A percentile compares a stretch with the other conserved stretches of the same genome.
Evolutionary conservation across 352 stramenopile species (phyloP).

Genomic region (Pythium phragmiticola): DNA sequence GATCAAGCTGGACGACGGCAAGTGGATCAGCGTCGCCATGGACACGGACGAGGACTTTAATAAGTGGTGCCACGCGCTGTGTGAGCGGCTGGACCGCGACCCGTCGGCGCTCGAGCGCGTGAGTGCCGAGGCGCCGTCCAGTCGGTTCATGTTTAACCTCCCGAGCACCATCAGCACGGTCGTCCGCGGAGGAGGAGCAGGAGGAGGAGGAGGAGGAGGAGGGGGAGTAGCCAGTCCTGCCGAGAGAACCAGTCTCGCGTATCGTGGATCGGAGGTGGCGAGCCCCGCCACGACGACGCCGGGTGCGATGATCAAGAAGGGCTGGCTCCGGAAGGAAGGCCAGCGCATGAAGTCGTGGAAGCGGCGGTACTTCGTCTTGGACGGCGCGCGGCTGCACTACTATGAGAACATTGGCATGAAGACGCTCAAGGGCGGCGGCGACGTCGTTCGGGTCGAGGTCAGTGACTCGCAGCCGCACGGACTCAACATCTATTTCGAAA

Average conservation of each 20-base stretch:
- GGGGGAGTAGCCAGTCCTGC: too few species aligned
- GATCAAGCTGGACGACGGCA: slow-evolving; percentile 62
- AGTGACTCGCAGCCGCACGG: slow-evolving; percentile 60
- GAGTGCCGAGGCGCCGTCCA: background rate
- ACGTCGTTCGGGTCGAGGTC: slow-evolving; percentile 45
- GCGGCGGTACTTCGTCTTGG: slow-evolving; percentile 69
- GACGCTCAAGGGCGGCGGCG: slow-evolving; percentile 44
- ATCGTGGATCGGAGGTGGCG: background rate
- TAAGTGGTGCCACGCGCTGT: slow-evolving; percentile 65
- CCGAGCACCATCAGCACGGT: slow-evolving; percentile 13
- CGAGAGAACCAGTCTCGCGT: background rate
- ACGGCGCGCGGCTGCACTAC: slow-evolving; percentile 33
- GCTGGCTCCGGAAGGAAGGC: slow-evolving; percentile 82
- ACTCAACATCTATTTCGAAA: slow-evolving; percentile 61
- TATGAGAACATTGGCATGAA: slow-evolving; percentile 33
- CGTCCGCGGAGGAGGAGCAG: slow-evolving; percentile 1
- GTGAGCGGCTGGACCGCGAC: slow-evolving; percentile 49
- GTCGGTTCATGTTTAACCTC: slow-evolving; percentile 19
- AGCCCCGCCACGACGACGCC: background rate
- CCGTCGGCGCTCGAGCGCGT: slow-evolving; percentile 13
- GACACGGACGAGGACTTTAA: slow-evolving; percentile 55
- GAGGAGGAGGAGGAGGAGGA: background rate
- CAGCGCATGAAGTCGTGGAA: slow-evolving; percentile 69
- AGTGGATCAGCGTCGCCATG: slow-evolving; percentile 60
- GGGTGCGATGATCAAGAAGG: slow-evolving; percentile 38